Evolutionary conservation across 768 basidiomycete species (phyloP).

Genomic region (Mycena leptocephala): DNA sequence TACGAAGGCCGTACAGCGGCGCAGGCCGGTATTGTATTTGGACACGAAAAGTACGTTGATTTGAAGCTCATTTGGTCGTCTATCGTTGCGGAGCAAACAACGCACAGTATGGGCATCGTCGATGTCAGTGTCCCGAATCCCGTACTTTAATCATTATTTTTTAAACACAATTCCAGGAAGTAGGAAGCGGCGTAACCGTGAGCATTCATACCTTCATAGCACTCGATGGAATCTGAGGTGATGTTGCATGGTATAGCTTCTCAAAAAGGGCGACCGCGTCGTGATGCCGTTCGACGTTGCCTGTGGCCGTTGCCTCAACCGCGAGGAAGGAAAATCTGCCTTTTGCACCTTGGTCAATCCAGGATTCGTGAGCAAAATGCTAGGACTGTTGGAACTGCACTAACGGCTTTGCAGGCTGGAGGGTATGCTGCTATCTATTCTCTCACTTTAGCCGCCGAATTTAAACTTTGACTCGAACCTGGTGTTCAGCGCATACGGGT

Average conservation of each 20-base stretch:
- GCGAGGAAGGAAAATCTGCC: conserved; percentile 58
- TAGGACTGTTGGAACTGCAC: background rate
- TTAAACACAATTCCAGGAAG: conserved; percentile 49
- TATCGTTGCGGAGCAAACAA: background rate
- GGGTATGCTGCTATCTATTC: conserved; percentile 47
- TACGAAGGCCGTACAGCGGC: conserved; percentile 71
- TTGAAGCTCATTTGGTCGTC: background rate
- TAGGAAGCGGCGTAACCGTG: conserved; percentile 32
- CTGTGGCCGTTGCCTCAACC: conserved; percentile 72
- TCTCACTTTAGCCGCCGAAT: background rate
- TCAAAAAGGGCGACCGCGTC: conserved; percentile 73
- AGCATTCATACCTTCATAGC: too few species aligned
- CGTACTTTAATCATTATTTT: background rate
- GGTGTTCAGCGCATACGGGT: conserved; percentile 63
- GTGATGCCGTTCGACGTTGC: conserved; percentile 76
- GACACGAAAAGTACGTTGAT: conserved; percentile 45
- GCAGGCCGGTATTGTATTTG: conserved; percentile 66
- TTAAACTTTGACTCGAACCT: background rate
- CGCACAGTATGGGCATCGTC: conserved; percentile 24
- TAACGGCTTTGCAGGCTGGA: conserved; percentile 54
- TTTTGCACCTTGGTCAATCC: conserved; percentile 68
- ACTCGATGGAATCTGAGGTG: too few species aligned
- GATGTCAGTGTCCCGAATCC: background rate
- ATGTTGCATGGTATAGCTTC: conserved; percentile 45
- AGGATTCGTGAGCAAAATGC: conserved; percentile 60